A percentile compares a stretch with the other conserved stretches of the same genome.
Evolutionary conservation across 768 basidiomycete species (phyloP).

Genomic region (Mycena albidolilacea): DNA sequence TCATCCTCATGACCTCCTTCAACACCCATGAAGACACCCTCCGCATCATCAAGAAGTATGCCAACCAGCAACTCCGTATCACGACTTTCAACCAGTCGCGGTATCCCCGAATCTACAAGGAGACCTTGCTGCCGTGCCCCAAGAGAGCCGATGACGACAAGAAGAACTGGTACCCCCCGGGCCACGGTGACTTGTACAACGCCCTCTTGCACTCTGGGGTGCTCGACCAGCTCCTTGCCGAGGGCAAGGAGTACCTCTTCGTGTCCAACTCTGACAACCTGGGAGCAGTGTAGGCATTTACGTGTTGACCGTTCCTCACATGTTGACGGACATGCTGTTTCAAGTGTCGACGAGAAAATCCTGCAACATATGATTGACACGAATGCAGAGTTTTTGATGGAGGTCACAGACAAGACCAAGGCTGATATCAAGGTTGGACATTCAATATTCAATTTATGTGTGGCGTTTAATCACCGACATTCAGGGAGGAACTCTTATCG

Average conservation of each 20-base stretch:
- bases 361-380: slow-evolving; percentile 89
- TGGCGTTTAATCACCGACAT: neutral
- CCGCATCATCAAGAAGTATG: slow-evolving; percentile 97
- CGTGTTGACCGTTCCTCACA: slow-evolving; percentile 6
- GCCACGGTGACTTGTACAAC: slow-evolving; percentile 97
- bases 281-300: slow-evolving; percentile 81
- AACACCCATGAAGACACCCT: slow-evolving; percentile 98
- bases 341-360: slow-evolving; percentile 86
- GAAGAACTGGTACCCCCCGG: slow-evolving; percentile 96
- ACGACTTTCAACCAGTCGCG: slow-evolving; percentile 94
- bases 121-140: slow-evolving; percentile 88
- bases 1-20: slow-evolving; percentile 99
- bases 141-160: slow-evolving; percentile 86
- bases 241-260: slow-evolving; percentile 97
- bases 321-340: slow-evolving; percentile 19
- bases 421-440: slow-evolving; percentile 71
- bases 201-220: slow-evolving; percentile 92
- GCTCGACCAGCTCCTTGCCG: slow-evolving; percentile 88
- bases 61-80: slow-evolving; percentile 94
- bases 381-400: slow-evolving; percentile 91
- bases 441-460: neutral
- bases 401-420: slow-evolving; percentile 98
- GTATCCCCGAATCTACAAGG: slow-evolving; percentile 94
- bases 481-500: slow-evolving; percentile 90
- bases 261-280: slow-evolving; percentile 98